Base-by-base conservation (phyloP, 2,329 filamentous ascomycete species). In the Rhynchosporium secalis region DNA sequence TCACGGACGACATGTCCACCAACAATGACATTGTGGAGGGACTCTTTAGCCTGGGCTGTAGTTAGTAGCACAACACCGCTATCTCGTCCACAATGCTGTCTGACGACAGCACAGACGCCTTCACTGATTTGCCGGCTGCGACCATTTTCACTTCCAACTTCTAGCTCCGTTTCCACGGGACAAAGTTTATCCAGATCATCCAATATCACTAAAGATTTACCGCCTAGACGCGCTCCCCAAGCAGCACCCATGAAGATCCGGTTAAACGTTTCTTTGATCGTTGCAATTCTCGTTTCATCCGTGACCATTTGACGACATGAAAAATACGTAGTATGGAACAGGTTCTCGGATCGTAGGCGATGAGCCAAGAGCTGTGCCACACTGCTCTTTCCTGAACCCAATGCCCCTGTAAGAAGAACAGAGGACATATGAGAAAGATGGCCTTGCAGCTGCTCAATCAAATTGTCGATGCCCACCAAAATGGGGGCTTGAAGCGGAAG, bases 111-210 rank as follows among this genome's bases (percentile, higher is more conserved):
- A 72, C 91, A 90, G 4, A 99, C 83, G 0, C 92, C 86, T 75
- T 99, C 95, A 73, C 93, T 96, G 62, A 97, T 86, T 70, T 98
- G 93, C 40, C 92, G 86, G 74, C 93, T 98, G 66, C 94, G 86
- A 20, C 91, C 91, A 72, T 99, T 98, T 69, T 98, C 92, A 63
- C 92, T 93, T 65, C 92, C 92, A 4, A 96, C 91, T 75, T 97
- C 92, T 12, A 99, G 81, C 74, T 99, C 95, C 0, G 93, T 97
- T 76, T 99, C 96, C 0, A 88, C 89, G 0, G 95, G 94, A 72
- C 94, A 98, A 1, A 99, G 81, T 71, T 91, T 92, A 76, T 99
- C 95, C 6, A 99, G 78, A 71, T 99, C 95, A 72, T 99, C 95
- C 1, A 99, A 80, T 55, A 99, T 86, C 26, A 99, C 90, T 2